Evolutionary conservation across 208 protist genomes (phyloP), one percentile per base, ranked within the genome.

Genomic region (Wallacemonas rigidus): DNA sequence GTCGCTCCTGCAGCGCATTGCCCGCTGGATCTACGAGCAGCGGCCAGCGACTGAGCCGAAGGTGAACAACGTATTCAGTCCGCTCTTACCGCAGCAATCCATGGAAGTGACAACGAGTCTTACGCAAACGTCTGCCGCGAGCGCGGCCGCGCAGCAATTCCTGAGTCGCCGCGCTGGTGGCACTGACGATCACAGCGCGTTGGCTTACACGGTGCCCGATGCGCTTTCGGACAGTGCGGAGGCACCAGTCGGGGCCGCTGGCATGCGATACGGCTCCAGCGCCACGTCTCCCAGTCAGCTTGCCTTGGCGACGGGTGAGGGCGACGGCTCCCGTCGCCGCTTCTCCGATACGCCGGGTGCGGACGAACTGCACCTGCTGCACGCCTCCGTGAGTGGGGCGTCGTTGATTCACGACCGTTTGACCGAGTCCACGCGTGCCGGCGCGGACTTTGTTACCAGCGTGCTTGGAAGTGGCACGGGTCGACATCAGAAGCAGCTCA

Each of bases 1-100:
- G 15, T 67, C 62, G 5, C 76, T 83, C 47, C 69, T 88, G 14
- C 57, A 88, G 40, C 83, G 74, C 45, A 67, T 85, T 35, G 76
- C 69, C 63, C 53, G 76, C 45, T 72, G 71, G 40, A 64, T 85
- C 15, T 60, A 58, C 51, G 56, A 36, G 48, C 51, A 65, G 12
- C 45, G 50, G 44, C 70, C 55, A 14, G 11, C 7, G 43, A 47
- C 51, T 6, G 70, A 67, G 40, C 50, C 47, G 15, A 58, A 74
- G 47, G 44, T 50, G 17, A 67, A 38, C 55, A 67, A 58, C 58
- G 60, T 74, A 9, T 67, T 74, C 36, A 67, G 67, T 40, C 61
- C 64, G 5, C 43, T 71, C 26, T 67, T 36, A 5, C 63, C 72
- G 54, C 72, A 76, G 72, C 60, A 69, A 56, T 70, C 62, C 6